Conservation (phyloP, 2,329 filamentous ascomycete genomes). For the Akanthomyces lecanii region DNA sequence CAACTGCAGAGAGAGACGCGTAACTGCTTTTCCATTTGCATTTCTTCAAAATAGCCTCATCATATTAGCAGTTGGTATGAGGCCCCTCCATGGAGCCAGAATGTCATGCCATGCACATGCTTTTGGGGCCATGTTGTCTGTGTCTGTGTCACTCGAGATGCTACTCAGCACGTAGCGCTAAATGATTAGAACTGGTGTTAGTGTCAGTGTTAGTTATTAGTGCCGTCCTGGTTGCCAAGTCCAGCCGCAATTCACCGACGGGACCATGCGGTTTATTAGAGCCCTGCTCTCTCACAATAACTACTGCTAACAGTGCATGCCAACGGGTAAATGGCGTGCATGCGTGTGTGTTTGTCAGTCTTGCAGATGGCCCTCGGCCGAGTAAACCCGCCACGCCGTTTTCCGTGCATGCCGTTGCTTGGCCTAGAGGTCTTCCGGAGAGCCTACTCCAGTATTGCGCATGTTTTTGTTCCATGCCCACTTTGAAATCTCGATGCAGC, state of each 20-base stretch:
- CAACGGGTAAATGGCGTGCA: background rate
- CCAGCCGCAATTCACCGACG: constrained; percentile 2
- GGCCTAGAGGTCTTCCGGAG: background rate
- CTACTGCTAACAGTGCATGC: background rate
- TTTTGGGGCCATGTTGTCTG: background rate
- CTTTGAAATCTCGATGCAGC: background rate
- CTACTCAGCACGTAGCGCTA: background rate
- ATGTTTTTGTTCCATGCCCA: background rate
- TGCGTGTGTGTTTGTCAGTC: too few relatives aligned
- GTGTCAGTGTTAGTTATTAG: background rate
- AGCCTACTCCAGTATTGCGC: background rate
- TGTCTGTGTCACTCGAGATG: too few relatives aligned
- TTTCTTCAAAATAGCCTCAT: too few relatives aligned
- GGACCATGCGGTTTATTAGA: background rate
- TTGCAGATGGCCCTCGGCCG: too few relatives aligned
- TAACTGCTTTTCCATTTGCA: too few relatives aligned
- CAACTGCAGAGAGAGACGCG: too few relatives aligned
- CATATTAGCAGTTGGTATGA: too few relatives aligned
- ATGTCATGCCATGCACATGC: background rate
- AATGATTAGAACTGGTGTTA: background rate
- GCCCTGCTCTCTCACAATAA: background rate
- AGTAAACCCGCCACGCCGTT: too few relatives aligned
- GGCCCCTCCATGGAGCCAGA: too few relatives aligned
- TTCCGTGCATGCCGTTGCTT: background rate
- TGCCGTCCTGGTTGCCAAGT: background rate